Evolutionary conservation across 768 basidiomycete genomes (phyloP).

Genomic region (Boletellus emodensis): DNA sequence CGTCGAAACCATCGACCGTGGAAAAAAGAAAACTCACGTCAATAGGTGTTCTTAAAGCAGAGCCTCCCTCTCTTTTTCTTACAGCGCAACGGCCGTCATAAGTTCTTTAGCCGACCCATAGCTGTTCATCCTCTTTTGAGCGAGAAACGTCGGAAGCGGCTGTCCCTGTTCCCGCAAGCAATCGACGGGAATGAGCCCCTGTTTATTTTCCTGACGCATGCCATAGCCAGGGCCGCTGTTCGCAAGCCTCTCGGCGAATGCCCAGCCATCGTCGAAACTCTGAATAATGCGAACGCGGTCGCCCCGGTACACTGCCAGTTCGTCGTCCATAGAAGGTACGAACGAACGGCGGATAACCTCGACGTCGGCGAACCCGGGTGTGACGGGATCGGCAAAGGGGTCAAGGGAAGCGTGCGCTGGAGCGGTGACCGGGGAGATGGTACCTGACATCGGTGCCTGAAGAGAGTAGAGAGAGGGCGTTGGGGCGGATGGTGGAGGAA

Average conservation of each 20-base stretch:
- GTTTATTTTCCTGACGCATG: slow-evolving; percentile 6
- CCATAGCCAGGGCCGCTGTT: not conserved
- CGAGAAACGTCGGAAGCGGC: slow-evolving; percentile 46
- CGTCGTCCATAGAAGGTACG: slow-evolving; percentile 52
- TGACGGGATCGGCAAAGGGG: slow-evolving; percentile 35
- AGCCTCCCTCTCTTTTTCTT: not conserved
- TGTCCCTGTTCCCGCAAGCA: slow-evolving; percentile 53
- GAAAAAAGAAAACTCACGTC: too few relatives aligned
- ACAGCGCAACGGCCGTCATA: not conserved
- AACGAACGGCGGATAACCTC: slow-evolving; percentile 57
- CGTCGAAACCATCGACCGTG: too few relatives aligned
- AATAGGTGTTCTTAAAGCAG: too few relatives aligned
- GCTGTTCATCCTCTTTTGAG: slow-evolving; percentile 46
- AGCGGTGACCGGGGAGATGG: not conserved
- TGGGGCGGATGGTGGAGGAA: slow-evolving; percentile 10
- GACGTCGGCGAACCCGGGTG: slow-evolving; percentile 35
- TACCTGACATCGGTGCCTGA: not conserved
- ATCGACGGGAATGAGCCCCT: slow-evolving; percentile 66
- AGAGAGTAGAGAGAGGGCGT: slow-evolving; percentile 11
- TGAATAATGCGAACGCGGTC: slow-evolving; percentile 52
- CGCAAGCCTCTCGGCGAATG: slow-evolving; percentile 47
- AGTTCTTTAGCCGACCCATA: slow-evolving; percentile 12
- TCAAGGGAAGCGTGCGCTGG: slow-evolving; percentile 18
- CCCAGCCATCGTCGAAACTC: slow-evolving; percentile 72
- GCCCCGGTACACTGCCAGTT: slow-evolving; percentile 47